phyloP scores from a whole-genome alignment of 148 eudicot species.

The Silene conica region DNA sequence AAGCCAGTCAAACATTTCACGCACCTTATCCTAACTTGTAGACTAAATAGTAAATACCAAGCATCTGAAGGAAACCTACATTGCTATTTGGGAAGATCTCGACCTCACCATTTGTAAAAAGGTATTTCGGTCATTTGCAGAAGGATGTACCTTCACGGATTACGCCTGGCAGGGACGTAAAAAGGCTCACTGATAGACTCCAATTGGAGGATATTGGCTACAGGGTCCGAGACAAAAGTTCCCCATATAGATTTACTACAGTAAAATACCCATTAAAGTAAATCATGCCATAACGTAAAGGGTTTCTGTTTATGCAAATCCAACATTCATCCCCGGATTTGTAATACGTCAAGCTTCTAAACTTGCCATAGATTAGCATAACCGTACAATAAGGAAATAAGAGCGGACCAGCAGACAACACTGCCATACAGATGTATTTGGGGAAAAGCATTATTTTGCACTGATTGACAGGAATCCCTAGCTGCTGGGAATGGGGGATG shows the following conservation, averaged over 20 bases:
- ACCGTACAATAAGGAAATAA: neutral
- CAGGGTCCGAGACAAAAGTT: slow-evolving; percentile 1
- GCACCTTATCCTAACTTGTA: neutral
- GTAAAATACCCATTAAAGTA: neutral
- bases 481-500: slow-evolving; percentile 10
- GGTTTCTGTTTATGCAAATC: neutral
- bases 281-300: neutral
- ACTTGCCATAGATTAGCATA: neutral
- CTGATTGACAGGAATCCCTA: neutral
- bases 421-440: slow-evolving; percentile 16
- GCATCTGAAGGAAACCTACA: too few relatives aligned
- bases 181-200: too few relatives aligned
- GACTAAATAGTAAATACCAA: too few relatives aligned
- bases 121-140: neutral
- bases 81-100: too few relatives aligned
- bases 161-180: neutral
- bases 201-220: neutral
- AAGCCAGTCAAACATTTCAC: neutral
- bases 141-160: slow-evolving; percentile 4
- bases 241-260: slow-evolving; percentile 6
- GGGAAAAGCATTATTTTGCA: neutral
- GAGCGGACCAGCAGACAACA: slow-evolving; percentile 13
- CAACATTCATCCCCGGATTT: slow-evolving; percentile 12
- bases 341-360: slow-evolving; percentile 8
- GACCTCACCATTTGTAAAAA: too few relatives aligned